Percentiles rank a stretch among this genome's conserved stretches.
Conservation (phyloP, 2,329 filamentous ascomycete species). For the Diaporthe citri region DNA sequence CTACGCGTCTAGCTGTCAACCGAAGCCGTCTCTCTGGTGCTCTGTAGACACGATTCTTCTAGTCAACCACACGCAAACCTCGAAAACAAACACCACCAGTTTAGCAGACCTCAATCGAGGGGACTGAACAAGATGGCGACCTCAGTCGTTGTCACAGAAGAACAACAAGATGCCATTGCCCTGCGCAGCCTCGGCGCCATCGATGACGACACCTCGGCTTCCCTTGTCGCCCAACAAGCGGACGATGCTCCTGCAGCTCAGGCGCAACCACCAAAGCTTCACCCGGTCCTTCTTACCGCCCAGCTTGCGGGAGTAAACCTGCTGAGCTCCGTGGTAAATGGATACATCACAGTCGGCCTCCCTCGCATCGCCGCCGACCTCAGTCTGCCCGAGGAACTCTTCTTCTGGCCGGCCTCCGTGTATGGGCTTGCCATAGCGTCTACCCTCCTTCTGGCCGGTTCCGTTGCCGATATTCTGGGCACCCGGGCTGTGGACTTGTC, state of each 20-base stretch:
- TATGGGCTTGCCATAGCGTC: slow-evolving; percentile 52
- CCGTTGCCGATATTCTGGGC: slow-evolving; percentile 54
- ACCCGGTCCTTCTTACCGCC: slow-evolving; percentile 21
- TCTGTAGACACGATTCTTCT: too few relatives aligned
- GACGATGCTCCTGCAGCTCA: not conserved
- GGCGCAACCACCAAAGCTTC: not conserved
- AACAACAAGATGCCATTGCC: not conserved
- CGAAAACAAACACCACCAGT: not conserved
- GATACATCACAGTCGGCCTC: slow-evolving; percentile 55
- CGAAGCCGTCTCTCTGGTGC: not conserved
- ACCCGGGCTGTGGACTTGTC: slow-evolving; percentile 49
- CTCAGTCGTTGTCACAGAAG: not conserved
- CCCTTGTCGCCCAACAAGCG: not conserved
- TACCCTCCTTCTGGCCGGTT: slow-evolving; percentile 53
- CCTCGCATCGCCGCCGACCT: slow-evolving; percentile 56
- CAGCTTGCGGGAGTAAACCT: slow-evolving; percentile 47
- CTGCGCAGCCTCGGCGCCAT: not conserved
- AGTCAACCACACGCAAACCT: not conserved
- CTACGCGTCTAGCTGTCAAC: not conserved
- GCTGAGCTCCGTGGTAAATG: slow-evolving; percentile 46
- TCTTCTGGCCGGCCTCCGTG: slow-evolving; percentile 56
- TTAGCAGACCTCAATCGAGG: not conserved
- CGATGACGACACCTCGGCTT: not conserved
- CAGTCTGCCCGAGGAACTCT: slow-evolving; percentile 48
- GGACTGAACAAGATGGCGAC: not conserved